phyloP scores from a whole-genome alignment of 257 asterid genomes.

The Nemophila menziesii region DNA sequence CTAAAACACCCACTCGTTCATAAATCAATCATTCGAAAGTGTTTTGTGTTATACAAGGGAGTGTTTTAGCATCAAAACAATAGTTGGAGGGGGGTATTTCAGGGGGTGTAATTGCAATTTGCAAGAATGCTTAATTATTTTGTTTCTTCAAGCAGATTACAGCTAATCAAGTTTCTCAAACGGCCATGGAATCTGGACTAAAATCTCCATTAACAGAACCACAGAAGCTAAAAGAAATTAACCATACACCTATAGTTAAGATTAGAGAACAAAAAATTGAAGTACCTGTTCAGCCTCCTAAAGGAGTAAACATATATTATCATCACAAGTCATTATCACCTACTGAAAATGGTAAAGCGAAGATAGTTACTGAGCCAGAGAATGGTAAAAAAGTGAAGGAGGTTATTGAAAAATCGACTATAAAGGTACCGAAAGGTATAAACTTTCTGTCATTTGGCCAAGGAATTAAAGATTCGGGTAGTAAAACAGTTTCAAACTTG shows the following conservation, averaged over 20 bases:
- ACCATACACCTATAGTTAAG: slow-evolving; percentile 19
- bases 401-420: slow-evolving; percentile 18
- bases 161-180: slow-evolving; percentile 21
- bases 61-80: too few species aligned
- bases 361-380: slow-evolving; percentile 11
- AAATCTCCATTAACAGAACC: slow-evolving; percentile 25
- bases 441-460: slow-evolving; percentile 72
- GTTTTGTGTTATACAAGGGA: too few species aligned
- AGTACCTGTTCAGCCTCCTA: slow-evolving; percentile 33
- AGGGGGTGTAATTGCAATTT: background rate
- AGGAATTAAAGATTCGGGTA: slow-evolving; percentile 31
- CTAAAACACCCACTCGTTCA: too few species aligned
- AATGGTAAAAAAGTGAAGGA: slow-evolving; percentile 20
- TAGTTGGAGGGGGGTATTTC: too few species aligned
- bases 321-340: slow-evolving; percentile 19
- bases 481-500: slow-evolving; percentile 22
- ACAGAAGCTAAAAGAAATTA: slow-evolving; percentile 20
- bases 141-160: slow-evolving; percentile 28
- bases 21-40: too few species aligned
- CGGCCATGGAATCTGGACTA: slow-evolving; percentile 21
- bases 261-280: slow-evolving; percentile 17
- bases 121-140: background rate
- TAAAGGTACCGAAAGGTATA: slow-evolving; percentile 49
- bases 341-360: slow-evolving; percentile 20
- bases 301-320: slow-evolving; percentile 47